Evolutionary conservation across 257 asterid genomes (phyloP), one percentile per base, ranked within the genome.

Genomic region (Striga asiatica): DNA sequence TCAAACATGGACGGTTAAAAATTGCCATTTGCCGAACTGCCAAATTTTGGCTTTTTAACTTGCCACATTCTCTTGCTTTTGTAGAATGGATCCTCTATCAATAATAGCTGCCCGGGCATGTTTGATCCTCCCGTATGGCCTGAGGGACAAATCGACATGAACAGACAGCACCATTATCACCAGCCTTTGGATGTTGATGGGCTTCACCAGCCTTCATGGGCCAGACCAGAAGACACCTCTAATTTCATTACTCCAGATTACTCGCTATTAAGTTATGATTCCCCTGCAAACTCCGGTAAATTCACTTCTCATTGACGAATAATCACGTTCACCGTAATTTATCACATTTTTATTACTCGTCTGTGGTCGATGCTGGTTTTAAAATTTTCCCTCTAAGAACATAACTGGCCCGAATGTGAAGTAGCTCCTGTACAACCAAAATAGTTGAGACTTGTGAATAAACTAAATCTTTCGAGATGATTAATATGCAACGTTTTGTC

Each of bases 211-310:
- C 77, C 85, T 25, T 64, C 74, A 49, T 68, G 81, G 85, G 74
- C 47, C 57, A 65, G 78, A 59, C 84, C 56, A 64, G 86, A 79
- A 46, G 76, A 78, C 45, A 61, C 58, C 46, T 54, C 78, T 55
- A 88, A 77, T 70, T 84, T 84, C 70, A 63, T 80, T 35, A 62
- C 82, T 38, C 76, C 78, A 2, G 91, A 76, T 27, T 74, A 64
- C 77, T 76, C 96, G 11, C 75, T 81, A 47, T 58, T 81, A 73
- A 84, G 78, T 14, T 78, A 73, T 16, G 82, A 63, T 59, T 75
- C 92, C 65, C 77, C 93, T 19, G 80, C 81, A 59, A 81, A 88
- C 78, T 84, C 94, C 68, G 88, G 94, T 83, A 63, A 49, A 55
- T 12, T 7, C 43, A 24, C 12, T n/a, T 56, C 2, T n/a, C n/a